A percentile compares a stretch with the other conserved stretches of the same genome.
These are phyloP conservation scores for Pigoraptor vietnamica DNA, from an alignment of 78 protist genomes.

Conservation along the genomic window DNA sequence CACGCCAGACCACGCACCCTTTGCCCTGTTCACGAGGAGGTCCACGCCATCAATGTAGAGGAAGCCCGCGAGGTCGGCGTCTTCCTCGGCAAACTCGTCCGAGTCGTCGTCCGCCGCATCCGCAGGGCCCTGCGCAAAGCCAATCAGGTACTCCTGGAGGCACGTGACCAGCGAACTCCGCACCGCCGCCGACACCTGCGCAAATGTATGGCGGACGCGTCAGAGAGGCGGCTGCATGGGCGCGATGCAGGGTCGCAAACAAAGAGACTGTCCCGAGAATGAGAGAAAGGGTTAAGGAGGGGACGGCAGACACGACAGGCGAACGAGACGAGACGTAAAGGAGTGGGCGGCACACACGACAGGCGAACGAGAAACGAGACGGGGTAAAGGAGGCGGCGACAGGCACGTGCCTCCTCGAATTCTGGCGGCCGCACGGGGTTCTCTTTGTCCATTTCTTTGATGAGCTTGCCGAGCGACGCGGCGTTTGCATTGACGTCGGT, in stretches of 20 bases:
- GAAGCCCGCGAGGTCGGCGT: not conserved
- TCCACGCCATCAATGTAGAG: not conserved
- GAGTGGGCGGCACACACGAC: too few species aligned
- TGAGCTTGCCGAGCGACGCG: not conserved
- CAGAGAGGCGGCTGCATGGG: too few species aligned
- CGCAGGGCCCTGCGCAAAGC: not conserved
- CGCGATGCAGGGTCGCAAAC: too few species aligned
- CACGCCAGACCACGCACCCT: not conserved
- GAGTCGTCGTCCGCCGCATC: not conserved
- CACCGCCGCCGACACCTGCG: not conserved
- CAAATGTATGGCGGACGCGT: too few species aligned
- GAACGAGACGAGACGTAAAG: too few species aligned
- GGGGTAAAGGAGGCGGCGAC: too few species aligned
- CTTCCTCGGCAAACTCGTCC: not conserved
- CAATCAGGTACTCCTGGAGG: not conserved
- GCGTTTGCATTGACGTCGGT: not conserved
- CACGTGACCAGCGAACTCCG: not conserved
- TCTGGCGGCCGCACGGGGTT: not conserved
- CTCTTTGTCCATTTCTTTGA: not conserved
- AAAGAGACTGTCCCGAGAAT: too few species aligned
- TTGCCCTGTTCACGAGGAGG: not conserved
- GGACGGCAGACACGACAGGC: too few species aligned
- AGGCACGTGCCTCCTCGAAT: not conserved
- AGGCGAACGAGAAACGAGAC: too few species aligned
- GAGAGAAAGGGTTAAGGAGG: too few species aligned